phyloP scores from a whole-genome alignment of 306 rosid genomes.

The Vicia villosa region DNA sequence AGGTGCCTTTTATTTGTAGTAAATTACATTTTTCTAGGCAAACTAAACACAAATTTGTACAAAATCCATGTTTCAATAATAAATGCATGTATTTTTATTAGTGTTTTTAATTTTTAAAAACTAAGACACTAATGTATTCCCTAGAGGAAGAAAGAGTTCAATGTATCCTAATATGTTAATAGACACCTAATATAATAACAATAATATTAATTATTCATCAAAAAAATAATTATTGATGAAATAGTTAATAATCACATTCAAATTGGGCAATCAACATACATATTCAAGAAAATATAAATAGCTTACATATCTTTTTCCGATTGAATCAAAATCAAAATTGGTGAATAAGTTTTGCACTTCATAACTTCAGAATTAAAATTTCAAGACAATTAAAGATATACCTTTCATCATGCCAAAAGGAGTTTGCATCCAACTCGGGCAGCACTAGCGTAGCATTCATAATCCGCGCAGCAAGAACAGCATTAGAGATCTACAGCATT shows the following conservation, averaged over 20 bases:
- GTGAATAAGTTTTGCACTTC: conserved; percentile 10
- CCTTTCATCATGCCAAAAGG: conserved; percentile 98
- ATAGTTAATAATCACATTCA: not conserved
- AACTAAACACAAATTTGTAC: not conserved
- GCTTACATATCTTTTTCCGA: not conserved
- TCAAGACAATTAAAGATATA: conserved; percentile 37
- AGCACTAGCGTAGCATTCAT: conserved; percentile 95
- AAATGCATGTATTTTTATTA: not conserved
- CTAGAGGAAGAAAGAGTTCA: not conserved
- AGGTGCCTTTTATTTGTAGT: not conserved
- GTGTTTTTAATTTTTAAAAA: not conserved
- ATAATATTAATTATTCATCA: not conserved
- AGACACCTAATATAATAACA: conserved; percentile 5
- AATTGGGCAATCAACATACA: conserved; percentile 10
- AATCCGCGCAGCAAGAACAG: conserved; percentile 97
- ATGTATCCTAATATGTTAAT: not conserved
- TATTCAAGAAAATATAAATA: not conserved
- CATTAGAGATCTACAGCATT: conserved; percentile 82
- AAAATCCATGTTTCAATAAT: not conserved
- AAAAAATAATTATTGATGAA: not conserved
- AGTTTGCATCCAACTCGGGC: conserved; percentile 95
- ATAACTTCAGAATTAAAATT: conserved; percentile 20
- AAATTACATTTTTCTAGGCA: not conserved
- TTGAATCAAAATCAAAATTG: conserved; percentile 20
- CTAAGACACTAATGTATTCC: not conserved